Evolutionary conservation across 176 grass and related monocot species (phyloP).

Genomic region (barley (Hordeum vulgare)): DNA sequence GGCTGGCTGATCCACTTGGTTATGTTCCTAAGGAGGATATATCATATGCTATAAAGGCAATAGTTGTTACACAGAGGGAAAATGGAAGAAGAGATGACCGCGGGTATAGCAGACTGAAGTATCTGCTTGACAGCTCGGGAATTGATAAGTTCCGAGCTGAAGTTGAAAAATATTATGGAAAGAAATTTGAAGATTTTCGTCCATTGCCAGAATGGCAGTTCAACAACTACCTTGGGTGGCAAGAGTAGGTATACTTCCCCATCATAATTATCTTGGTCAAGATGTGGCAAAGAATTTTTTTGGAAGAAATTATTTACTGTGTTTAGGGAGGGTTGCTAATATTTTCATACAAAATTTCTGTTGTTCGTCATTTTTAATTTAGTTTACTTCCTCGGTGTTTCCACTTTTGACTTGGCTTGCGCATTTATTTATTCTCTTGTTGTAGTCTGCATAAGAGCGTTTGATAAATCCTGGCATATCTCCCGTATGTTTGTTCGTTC

Average conservation of each 20-base stretch:
- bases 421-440: neutral
- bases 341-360: neutral
- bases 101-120: conserved; percentile 93
- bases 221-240: conserved; percentile 94
- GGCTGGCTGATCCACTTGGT: conserved; percentile 76
- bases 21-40: conserved; percentile 99
- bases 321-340: neutral
- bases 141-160: conserved; percentile 86
- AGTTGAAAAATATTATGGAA: conserved; percentile 91
- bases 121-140: conserved; percentile 84
- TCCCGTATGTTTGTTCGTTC: neutral
- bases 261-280: neutral
- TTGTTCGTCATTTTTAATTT: neutral
- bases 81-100: conserved; percentile 97
- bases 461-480: neutral
- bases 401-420: neutral
- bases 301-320: neutral
- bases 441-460: neutral
- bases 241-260: conserved; percentile 77
- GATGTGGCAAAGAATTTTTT: neutral
- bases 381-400: neutral
- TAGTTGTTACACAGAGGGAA: conserved; percentile 95
- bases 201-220: conserved; percentile 87
- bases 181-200: conserved; percentile 70
- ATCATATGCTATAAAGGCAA: conserved; percentile 90